phyloP scores from a whole-genome alignment of 2,329 filamentous ascomycete genomes.

The Tolypocladium paradoxum region DNA sequence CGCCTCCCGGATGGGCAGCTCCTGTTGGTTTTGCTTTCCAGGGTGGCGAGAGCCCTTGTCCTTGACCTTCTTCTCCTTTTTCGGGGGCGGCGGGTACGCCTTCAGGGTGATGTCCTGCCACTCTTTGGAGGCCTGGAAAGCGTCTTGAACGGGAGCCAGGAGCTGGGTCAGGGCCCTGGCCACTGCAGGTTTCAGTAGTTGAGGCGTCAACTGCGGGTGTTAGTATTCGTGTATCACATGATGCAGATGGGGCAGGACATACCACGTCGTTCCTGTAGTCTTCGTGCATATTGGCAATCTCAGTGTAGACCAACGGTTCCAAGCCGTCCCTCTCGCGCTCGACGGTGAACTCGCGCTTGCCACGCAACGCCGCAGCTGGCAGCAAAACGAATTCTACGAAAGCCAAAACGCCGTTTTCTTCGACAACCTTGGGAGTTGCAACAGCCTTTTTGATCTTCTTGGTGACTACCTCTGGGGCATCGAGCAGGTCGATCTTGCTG shows the following conservation, averaged over 20 bases:
- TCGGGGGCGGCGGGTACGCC: conserved; percentile 67
- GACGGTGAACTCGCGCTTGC: conserved; percentile 55
- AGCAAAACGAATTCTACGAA: conserved; percentile 84
- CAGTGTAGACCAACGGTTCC: conserved; percentile 71
- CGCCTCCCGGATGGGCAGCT: conserved; percentile 2
- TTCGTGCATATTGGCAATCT: conserved; percentile 61
- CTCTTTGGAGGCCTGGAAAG: conserved; percentile 58
- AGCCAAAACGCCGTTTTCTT: conserved; percentile 77
- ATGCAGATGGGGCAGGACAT: conserved; percentile 21
- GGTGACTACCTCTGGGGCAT: conserved; percentile 59
- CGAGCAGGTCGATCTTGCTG: conserved; percentile 90
- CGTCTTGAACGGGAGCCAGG: conserved; percentile 65
- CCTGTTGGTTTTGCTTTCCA: conserved; percentile 16
- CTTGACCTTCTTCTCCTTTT: conserved; percentile 70
- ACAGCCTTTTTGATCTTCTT: conserved; percentile 84
- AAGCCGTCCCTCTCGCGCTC: conserved; percentile 50
- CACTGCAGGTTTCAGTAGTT: conserved; percentile 78
- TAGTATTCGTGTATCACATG: neutral
- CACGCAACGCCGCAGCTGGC: conserved; percentile 57
- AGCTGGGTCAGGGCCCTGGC: conserved; percentile 62
- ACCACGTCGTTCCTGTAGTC: conserved; percentile 75
- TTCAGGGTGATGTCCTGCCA: conserved; percentile 62
- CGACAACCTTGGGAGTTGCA: conserved; percentile 62
- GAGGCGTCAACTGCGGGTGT: conserved; percentile 57
- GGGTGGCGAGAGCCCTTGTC: conserved; percentile 61